Percentiles rank a stretch among this genome's conserved stretches.
Evolutionary conservation across 164 flowering plant species (phyloP).

Genomic region (Nymphaea thermarum): DNA sequence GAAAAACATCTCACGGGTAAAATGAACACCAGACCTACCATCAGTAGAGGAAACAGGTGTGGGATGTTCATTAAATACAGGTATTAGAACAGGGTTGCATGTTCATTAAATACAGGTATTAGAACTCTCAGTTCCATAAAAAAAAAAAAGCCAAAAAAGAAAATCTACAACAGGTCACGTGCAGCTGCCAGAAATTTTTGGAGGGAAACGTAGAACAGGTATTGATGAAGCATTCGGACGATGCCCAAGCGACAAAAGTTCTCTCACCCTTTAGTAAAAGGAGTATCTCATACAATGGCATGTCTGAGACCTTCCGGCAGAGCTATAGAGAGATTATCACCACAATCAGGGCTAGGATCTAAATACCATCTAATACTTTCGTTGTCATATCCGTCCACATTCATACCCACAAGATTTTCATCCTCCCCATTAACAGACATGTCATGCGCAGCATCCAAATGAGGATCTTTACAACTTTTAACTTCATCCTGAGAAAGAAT

Average conservation of each 20-base stretch:
- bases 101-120: not conserved
- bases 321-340: constrained; percentile 1
- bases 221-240: not conserved
- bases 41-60: not conserved
- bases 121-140: not conserved
- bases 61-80: not conserved
- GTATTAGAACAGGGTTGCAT: not conserved
- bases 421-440: not conserved
- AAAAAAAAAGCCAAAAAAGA: too few species aligned
- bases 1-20: not conserved
- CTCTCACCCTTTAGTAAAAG: not conserved
- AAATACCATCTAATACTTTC: constrained; percentile 1
- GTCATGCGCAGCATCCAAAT: not conserved
- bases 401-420: not conserved
- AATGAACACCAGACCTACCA: not conserved
- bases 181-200: not conserved
- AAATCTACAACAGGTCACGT: not conserved
- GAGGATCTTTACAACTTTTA: not conserved
- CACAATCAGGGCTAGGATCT: constrained; percentile 1
- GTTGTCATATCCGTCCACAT: not conserved
- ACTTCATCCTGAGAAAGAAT: not conserved
- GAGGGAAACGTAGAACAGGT: not conserved
- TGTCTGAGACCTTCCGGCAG: constrained; percentile 1
- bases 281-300: not conserved
- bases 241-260: not conserved